Evolutionary conservation across 129 eudicot species (phyloP), one percentile per base, ranked within the genome.

Genomic region (Scalesia atractyloides): DNA sequence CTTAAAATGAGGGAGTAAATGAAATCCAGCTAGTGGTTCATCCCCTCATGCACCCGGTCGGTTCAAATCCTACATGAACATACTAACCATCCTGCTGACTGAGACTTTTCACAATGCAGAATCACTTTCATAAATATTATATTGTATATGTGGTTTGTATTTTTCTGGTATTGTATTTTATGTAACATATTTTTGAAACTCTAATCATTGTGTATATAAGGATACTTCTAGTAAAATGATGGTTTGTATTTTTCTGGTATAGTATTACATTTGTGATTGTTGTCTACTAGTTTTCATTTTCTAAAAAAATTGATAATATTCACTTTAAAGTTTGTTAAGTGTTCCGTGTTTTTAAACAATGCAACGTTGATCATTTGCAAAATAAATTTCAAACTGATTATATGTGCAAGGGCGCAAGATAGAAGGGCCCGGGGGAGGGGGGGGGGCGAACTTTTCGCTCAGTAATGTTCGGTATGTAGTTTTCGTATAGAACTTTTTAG

Each of bases 11-110:
- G 37, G 30, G 18, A 70, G 73, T 78, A 78, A 78, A 71, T 78
- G 82, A 63, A 64, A 64, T 64, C 73, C 82, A 78, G 77, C 82
- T 63, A 71, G n/a, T 64, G 62, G 72, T 78, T 69, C 76, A 77
- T 69, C 81, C 76, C 81, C 64, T 76, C 15, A 41, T 61, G 66
- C 44, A 64, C 57, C 65, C 34, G 63, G 76, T 62, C 81, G 69
- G 81, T 15, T 68, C 11, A 34, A 76, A 30, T 64, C 59, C 73
- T 66, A 78, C 82, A 78, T 72, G 33, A 78, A 71, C 77, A 78
- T 78, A 26, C 44, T 30, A 78, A 71, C 73, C 77, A 78, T 71
- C 73, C 44, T 78, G 51, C 53, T 64, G 77, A 78, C 37, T 52
- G 68, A 26, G 82, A 78, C 82, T 52, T 26, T 14, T 72, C 82